Percentiles rank a stretch among this genome's conserved stretches.
phyloP scores from a whole-genome alignment of 2,329 filamentous ascomycete species.

The Epichloe aotearoae region DNA sequence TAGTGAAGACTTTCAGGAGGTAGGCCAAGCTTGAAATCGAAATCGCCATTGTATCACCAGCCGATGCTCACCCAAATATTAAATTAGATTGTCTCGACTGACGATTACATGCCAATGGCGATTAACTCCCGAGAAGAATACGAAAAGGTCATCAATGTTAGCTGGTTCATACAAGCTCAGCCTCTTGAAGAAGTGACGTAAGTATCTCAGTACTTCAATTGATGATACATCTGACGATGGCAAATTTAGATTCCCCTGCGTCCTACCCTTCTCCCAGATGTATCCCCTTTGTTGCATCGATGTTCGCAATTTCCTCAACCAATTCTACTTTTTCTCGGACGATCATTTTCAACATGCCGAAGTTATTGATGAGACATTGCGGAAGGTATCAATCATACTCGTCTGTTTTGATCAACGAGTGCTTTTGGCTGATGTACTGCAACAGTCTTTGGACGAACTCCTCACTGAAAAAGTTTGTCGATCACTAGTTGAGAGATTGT shows the following conservation, averaged over 20 bases:
- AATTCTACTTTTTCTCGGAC: slow-evolving; percentile 95
- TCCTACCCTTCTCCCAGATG: slow-evolving; percentile 98
- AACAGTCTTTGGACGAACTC: slow-evolving; percentile 81
- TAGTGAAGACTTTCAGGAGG: slow-evolving; percentile 90
- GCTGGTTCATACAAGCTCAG: slow-evolving; percentile 86
- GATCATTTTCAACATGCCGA: slow-evolving; percentile 87
- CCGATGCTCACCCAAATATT: background rate
- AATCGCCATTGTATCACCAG: background rate
- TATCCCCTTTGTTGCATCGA: slow-evolving; percentile 97
- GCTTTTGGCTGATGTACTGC: background rate
- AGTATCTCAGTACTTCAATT: slow-evolving; percentile 15
- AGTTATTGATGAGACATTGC: slow-evolving; percentile 82
- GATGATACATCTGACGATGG: background rate
- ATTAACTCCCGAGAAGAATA: slow-evolving; percentile 86
- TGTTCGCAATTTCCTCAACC: slow-evolving; percentile 92
- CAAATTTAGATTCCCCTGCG: slow-evolving; percentile 65
- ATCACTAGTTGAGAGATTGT: slow-evolving; percentile 74
- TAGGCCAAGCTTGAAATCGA: slow-evolving; percentile 18
- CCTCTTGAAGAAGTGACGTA: slow-evolving; percentile 61
- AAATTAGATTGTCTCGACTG: slow-evolving; percentile 61
- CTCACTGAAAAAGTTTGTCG: slow-evolving; percentile 85
- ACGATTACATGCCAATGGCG: slow-evolving; percentile 99
- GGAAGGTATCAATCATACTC: slow-evolving; percentile 39
- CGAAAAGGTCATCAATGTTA: slow-evolving; percentile 89
- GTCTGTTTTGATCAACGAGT: background rate